Evolutionary conservation across 495 filamentous ascomycete genomes (phyloP).

Genomic region (Amphirosellinia nigrospora): DNA sequence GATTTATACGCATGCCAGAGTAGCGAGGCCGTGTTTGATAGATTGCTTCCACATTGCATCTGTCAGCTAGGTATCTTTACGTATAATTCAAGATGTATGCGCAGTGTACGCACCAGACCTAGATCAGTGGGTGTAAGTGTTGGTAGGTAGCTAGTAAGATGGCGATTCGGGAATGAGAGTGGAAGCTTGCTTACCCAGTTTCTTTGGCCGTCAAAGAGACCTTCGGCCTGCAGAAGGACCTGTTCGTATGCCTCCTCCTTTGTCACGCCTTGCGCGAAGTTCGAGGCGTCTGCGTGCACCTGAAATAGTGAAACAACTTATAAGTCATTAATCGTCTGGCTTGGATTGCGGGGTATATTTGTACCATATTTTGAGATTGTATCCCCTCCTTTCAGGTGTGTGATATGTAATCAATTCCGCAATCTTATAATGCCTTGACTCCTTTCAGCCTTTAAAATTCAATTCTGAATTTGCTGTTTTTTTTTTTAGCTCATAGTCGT

Average conservation of each 20-base stretch:
- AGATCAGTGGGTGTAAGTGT: constrained; percentile 13
- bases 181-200: constrained; percentile 74
- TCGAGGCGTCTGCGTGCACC: constrained; percentile 89
- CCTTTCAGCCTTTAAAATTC: background rate
- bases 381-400: background rate
- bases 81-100: background rate
- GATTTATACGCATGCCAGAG: constrained; percentile 86
- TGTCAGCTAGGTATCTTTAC: background rate
- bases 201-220: constrained; percentile 76
- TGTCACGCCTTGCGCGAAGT: constrained; percentile 66
- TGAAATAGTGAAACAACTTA: constrained; percentile 38
- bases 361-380: background rate
- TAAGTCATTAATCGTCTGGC: constrained; percentile 18
- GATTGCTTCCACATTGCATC: constrained; percentile 63
- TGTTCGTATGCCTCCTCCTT: constrained; percentile 81
- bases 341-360: background rate
- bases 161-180: background rate
- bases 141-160: constrained; percentile 13
- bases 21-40: constrained; percentile 82
- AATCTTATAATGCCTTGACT: background rate
- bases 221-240: constrained; percentile 71
- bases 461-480: too few relatives aligned
- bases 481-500: background rate
- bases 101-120: constrained; percentile 38
- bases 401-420: background rate